Percentiles rank a stretch among this genome's conserved stretches.
Conservation (phyloP, 2,329 filamentous ascomycete species). For the Immersiporthe knoxdaviesiana region DNA sequence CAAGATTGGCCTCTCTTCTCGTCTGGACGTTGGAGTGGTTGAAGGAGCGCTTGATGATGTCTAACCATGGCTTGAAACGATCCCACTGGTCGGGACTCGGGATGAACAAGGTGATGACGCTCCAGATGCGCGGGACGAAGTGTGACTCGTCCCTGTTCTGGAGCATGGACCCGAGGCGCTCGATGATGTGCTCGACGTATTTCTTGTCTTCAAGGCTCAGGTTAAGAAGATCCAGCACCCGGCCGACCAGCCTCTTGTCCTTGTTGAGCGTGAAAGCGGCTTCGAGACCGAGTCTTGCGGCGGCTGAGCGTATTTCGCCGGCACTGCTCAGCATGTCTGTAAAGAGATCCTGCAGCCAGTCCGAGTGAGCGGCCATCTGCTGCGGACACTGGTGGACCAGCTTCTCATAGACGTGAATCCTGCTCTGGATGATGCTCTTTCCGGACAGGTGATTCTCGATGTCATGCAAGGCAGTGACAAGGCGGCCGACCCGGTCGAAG, state of each 20-base stretch:
- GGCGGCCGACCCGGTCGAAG: slow-evolving; percentile 66
- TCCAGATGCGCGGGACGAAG: slow-evolving; percentile 87
- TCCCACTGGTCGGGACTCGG: slow-evolving; percentile 73
- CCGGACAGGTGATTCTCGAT: slow-evolving; percentile 76
- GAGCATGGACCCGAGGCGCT: slow-evolving; percentile 70
- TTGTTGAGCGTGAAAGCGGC: slow-evolving; percentile 71
- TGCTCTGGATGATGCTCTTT: slow-evolving; percentile 77
- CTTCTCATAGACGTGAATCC: slow-evolving; percentile 77
- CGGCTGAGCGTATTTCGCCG: slow-evolving; percentile 74
- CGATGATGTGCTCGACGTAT: slow-evolving; percentile 71
- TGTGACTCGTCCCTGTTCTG: slow-evolving; percentile 63
- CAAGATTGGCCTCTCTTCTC: slow-evolving; percentile 76
- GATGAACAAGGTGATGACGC: slow-evolving; percentile 77
- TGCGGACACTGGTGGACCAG: slow-evolving; percentile 72
- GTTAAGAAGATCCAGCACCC: slow-evolving; percentile 66
- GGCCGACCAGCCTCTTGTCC: slow-evolving; percentile 68
- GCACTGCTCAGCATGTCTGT: slow-evolving; percentile 78
- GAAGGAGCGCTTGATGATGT: slow-evolving; percentile 80
- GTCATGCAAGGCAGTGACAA: slow-evolving; percentile 71
- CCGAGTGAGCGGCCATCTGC: slow-evolving; percentile 70
- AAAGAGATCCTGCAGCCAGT: slow-evolving; percentile 85
- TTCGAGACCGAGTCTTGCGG: slow-evolving; percentile 74
- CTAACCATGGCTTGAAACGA: slow-evolving; percentile 74
- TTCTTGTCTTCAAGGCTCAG: slow-evolving; percentile 60
- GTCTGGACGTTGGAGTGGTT: slow-evolving; percentile 74